Evolutionary conservation across 208 protist species (phyloP).

Genomic region (Acanthamoeba quina): DNA sequence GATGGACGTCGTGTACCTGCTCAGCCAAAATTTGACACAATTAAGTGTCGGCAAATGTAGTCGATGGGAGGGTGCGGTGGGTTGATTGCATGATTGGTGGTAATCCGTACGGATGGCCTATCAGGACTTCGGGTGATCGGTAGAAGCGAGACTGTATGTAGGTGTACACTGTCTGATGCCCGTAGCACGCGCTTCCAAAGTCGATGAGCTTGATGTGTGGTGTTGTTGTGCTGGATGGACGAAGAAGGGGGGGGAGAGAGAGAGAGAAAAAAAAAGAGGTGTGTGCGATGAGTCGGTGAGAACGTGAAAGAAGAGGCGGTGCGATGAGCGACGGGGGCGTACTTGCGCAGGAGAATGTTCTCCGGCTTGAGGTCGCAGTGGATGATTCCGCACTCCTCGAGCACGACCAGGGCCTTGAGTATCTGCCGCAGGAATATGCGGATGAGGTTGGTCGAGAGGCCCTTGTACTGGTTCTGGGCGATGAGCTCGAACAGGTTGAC

Average conservation of each 20-base stretch:
- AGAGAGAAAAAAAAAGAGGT: background rate
- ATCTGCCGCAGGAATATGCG: conserved; percentile 93
- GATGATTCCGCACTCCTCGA: conserved; percentile 94
- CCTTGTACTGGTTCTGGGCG: conserved; percentile 90
- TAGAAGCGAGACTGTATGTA: conserved; percentile 98
- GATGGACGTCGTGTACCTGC: conserved; percentile 36
- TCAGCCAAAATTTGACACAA: too few relatives aligned
- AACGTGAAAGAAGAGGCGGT: background rate
- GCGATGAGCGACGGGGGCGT: background rate
- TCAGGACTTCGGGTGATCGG: conserved; percentile 97
- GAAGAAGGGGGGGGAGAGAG: background rate
- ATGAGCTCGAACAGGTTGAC: conserved; percentile 95
- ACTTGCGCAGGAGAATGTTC: conserved; percentile 93
- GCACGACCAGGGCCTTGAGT: conserved; percentile 93
- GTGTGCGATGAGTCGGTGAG: background rate
- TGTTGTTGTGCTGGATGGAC: conserved; percentile 82
- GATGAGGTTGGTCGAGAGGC: conserved; percentile 93
- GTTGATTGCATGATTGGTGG: too few relatives aligned
- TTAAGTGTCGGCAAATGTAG: too few relatives aligned
- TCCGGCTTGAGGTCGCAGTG: conserved; percentile 98
- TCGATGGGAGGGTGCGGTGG: too few relatives aligned
- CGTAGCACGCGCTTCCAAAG: conserved; percentile 97
- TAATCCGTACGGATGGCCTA: conserved; percentile 92
- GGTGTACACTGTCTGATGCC: conserved; percentile 92
- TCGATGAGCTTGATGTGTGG: conserved; percentile 97